Conservation (phyloP, 148 eudicot genomes). For the Chenopodium suecicum region DNA sequence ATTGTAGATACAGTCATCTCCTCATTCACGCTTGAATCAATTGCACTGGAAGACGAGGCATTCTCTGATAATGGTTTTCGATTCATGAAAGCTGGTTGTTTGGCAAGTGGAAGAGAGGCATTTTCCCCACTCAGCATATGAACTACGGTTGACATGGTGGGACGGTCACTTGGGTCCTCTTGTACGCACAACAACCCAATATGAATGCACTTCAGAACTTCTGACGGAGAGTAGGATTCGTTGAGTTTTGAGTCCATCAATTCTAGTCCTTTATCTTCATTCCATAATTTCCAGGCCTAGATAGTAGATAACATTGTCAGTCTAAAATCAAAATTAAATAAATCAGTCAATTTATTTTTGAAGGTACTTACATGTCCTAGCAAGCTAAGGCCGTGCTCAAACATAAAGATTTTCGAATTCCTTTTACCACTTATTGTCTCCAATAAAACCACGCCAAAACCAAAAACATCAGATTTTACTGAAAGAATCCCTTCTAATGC, state of each 20-base stretch:
- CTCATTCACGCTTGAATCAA: not conserved
- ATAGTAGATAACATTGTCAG: not conserved
- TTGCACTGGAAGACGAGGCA: slow-evolving; percentile 1
- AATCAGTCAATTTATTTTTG: too few species aligned
- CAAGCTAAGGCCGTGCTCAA: slow-evolving; percentile 23
- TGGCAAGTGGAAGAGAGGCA: slow-evolving; percentile 18
- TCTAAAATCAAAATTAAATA: too few species aligned
- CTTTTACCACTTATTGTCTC: slow-evolving; percentile 31
- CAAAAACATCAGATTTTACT: slow-evolving; percentile 29
- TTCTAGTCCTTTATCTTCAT: slow-evolving; percentile 31
- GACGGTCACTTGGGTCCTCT: slow-evolving; percentile 32
- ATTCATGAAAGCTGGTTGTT: slow-evolving; percentile 12
- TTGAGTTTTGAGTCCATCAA: slow-evolving; percentile 16
- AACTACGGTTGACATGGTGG: slow-evolving; percentile 22
- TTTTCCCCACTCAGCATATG: slow-evolving; percentile 23
- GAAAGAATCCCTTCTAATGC: slow-evolving; percentile 29
- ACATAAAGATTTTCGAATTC: slow-evolving; percentile 25
- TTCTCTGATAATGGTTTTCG: slow-evolving; percentile 2
- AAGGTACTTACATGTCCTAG: slow-evolving; percentile 26
- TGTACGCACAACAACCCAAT: slow-evolving; percentile 25
- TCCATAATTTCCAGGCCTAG: slow-evolving; percentile 33
- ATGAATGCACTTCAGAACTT: slow-evolving; percentile 28
- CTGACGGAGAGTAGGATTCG: slow-evolving; percentile 9
- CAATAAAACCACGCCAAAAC: slow-evolving; percentile 30
- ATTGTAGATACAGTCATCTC: not conserved